Percentiles rank a stretch among this genome's conserved stretches.
phyloP scores from a whole-genome alignment of 345 rosid species.

The Acer negundo region DNA sequence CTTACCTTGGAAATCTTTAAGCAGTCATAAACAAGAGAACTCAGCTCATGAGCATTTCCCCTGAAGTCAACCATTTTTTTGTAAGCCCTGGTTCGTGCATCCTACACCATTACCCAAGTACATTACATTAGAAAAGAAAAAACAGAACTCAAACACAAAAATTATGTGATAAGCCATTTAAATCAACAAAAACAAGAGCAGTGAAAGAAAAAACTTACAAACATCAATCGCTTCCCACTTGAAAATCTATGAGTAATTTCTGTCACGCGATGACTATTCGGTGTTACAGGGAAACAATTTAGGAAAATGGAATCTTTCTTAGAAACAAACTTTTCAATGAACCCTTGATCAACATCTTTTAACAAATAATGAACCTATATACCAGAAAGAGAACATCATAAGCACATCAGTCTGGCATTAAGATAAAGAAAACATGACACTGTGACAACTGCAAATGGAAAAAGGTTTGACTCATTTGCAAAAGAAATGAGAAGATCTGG shows the following conservation, averaged over 20 bases:
- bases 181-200: background rate
- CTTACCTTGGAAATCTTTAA: conserved; percentile 84
- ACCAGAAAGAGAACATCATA: conserved; percentile 14
- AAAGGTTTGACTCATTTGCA: background rate
- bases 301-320: conserved; percentile 44
- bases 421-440: background rate
- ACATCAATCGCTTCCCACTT: conserved; percentile 54
- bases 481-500: background rate
- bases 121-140: conserved; percentile 13
- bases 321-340: conserved; percentile 48
- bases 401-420: background rate
- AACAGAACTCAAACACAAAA: conserved; percentile 8
- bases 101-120: conserved; percentile 44
- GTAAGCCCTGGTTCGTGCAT: conserved; percentile 75
- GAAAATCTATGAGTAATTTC: conserved; percentile 61
- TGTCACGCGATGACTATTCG: conserved; percentile 84
- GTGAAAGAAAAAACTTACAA: conserved; percentile 51
- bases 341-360: conserved; percentile 55
- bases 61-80: conserved; percentile 70
- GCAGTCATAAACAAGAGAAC: conserved; percentile 72
- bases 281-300: conserved; percentile 72
- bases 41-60: conserved; percentile 64
- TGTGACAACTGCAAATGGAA: background rate
- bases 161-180: conserved; percentile 11
- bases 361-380: conserved; percentile 60